Conservation (phyloP, 2,329 filamentous ascomycete genomes). For the Fusarium euwallaceae region DNA sequence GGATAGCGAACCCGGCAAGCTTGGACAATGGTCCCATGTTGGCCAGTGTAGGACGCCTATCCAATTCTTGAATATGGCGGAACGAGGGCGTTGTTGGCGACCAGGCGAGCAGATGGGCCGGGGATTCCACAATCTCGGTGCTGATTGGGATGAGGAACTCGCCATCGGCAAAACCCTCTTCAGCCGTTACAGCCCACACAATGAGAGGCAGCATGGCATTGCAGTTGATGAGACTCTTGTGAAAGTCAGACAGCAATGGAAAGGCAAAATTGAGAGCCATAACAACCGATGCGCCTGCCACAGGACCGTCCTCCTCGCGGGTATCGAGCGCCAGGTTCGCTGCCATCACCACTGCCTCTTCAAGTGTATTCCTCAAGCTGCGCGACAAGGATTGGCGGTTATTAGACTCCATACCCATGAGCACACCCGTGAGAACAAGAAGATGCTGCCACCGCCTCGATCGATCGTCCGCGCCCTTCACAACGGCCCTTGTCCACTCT, state of each 20-base stretch:
- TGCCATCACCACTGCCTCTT: conserved; percentile 79
- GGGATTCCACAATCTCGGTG: conserved; percentile 70
- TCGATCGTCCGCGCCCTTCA: conserved; percentile 69
- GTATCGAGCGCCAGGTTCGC: conserved; percentile 79
- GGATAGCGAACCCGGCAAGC: conserved; percentile 73
- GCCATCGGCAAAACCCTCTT: conserved; percentile 80
- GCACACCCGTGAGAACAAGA: conserved; percentile 81
- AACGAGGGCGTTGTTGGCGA: conserved; percentile 70
- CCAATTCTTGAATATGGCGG: conserved; percentile 68
- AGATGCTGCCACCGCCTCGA: conserved; percentile 85
- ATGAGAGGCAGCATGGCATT: conserved; percentile 78
- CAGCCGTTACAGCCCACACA: conserved; percentile 75
- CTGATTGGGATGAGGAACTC: conserved; percentile 80
- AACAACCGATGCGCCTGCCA: conserved; percentile 67
- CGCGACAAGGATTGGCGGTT: conserved; percentile 74
- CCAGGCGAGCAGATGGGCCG: conserved; percentile 71
- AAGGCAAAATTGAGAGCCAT: conserved; percentile 84
- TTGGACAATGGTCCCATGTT: conserved; percentile 77
- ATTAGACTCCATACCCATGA: conserved; percentile 80
- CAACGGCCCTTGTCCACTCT: conserved; percentile 69
- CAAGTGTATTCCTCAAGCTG: conserved; percentile 74
- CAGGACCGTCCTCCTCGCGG: conserved; percentile 54
- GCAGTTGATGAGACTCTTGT: conserved; percentile 72
- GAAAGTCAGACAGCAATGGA: conserved; percentile 73
- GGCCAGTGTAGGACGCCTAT: conserved; percentile 71